Base-by-base conservation (phyloP, 2,329 filamentous ascomycete species). In the Cryphonectria radicalis region DNA sequence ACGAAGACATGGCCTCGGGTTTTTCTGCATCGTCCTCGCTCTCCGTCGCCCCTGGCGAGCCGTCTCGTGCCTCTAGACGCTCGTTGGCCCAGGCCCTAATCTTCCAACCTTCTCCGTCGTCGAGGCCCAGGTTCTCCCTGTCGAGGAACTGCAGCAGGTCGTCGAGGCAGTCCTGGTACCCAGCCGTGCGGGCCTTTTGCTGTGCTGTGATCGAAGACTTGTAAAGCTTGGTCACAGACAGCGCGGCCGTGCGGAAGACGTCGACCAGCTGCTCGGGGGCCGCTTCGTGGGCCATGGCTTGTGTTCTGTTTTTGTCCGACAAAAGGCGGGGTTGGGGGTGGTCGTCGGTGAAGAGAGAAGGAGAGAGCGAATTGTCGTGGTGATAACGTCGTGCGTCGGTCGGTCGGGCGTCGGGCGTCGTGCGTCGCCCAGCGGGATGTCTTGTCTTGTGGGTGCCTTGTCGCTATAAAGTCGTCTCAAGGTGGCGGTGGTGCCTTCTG, bases 201-300 rank as follows among this genome's bases (percentile, higher is more conserved):
- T 96, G 91, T 65, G 93, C 92, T 43, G 90, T 86, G 17, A 93
- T 92, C 3, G 95, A 95, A 55, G 91, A 95, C 82, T 97, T 98
- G 84, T 98, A 98, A 19, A 99, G 90, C 78, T 97, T 97, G 64
- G 96, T 98, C 69, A 98, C 95, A 7, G 94, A 97, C 46, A 98
- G 87, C 28, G 96, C 96, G 46, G 96, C 96, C 22, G 92, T 90
- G 81, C 94, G 96, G 87, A 99, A 99, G 71, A 93, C 91, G 76
- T 95, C 91, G 71, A 98, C 89, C 64, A 98, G 89, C 78, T 90
- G 87, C 78, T 91, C 89, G 25, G 88, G 86, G 19, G 66, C 50
- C 25, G 84, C 83, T 63, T 85, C 84, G 74, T 75, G 72, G 71
- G 77, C 79, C 79, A 80, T 80, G n/a, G 76, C 82, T 79, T 79